These are phyloP conservation scores for Sedum album DNA, from an alignment of 164 flowering plant genomes.

Conservation along the genomic window DNA sequence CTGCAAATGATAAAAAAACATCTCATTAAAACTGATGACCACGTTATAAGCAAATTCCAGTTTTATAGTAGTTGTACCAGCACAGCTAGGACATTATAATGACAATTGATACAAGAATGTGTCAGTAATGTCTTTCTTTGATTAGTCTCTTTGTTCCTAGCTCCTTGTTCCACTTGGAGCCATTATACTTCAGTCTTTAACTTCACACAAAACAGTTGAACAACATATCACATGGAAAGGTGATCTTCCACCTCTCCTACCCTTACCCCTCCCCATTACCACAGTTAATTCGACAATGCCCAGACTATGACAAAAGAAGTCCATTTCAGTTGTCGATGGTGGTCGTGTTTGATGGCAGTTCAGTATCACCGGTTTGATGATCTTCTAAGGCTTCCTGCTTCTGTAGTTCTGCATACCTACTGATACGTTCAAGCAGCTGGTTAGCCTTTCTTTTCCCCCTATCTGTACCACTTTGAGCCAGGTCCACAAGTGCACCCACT, in stretches of 20 bases:
- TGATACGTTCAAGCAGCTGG: slow-evolving; percentile 65
- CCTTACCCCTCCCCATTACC: neutral
- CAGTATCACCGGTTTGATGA: slow-evolving; percentile 14
- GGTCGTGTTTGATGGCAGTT: slow-evolving; percentile 19
- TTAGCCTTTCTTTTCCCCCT: slow-evolving; percentile 83
- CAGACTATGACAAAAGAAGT: slow-evolving; percentile 5
- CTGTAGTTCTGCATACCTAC: slow-evolving; percentile 55
- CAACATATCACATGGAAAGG: slow-evolving; percentile 24
- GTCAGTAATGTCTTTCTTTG: neutral
- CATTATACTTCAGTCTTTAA: neutral
- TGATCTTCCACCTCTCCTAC: slow-evolving; percentile 60
- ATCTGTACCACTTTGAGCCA: slow-evolving; percentile 78
- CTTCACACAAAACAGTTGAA: slow-evolving; percentile 22
- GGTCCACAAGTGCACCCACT: slow-evolving; percentile 42
- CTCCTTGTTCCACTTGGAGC: neutral
- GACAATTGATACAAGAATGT: slow-evolving; percentile 4
- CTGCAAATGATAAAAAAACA: slow-evolving; percentile 11
- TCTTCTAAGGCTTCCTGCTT: slow-evolving; percentile 34
- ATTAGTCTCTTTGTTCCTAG: neutral
- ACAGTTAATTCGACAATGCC: slow-evolving; percentile 14
- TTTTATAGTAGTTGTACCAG: slow-evolving; percentile 19
- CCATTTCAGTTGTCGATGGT: slow-evolving; percentile 24
- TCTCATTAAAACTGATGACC: slow-evolving; percentile 35
- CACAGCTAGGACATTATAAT: neutral
- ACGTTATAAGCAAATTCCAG: slow-evolving; percentile 8